Evolutionary conservation across 495 filamentous ascomycete species (phyloP), one percentile per base, ranked within the genome.

Genomic region (Polyplosphaeria fusca): DNA sequence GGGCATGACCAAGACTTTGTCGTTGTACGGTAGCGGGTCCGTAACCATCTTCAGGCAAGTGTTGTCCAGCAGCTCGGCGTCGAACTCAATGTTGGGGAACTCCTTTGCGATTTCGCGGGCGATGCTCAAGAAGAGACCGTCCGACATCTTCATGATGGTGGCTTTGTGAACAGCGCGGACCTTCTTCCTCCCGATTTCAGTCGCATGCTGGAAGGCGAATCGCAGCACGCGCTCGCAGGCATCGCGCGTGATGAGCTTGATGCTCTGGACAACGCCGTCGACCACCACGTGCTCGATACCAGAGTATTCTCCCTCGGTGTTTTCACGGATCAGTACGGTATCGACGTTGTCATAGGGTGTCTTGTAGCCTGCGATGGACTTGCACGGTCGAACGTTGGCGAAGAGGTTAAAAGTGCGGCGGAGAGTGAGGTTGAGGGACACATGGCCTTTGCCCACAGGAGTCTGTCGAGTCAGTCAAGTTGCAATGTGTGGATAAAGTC

Each of bases 121-220:
- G 48, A 82, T 86, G 73, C 81, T 86, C 55, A 97, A 79, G 86
- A 98, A 98, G 45, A 98, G 87, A 76, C 93, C 93, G 74, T 98
- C 93, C 74, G 82, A 86, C 94, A 97, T 97, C 85, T 98, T 98
- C 93, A 97, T 97, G 79, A 97, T 98, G 67, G 94, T 98, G 26
- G 56, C 56, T 42, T 60, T 60, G 49, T 60, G 56, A 48, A 60
- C 56, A 16, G 56, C 56, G 60, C 93, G 87, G 58, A 98, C 93
- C 84, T 96, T 96, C 71, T 83, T 87, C 79, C 87, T 87, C 68
- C 90, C 88, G 61, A 96, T 87, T 47, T 88, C 81, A 72, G 91
- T 80, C 65, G 93, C 93, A 68, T 97, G 90, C 74, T 97, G 91
- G 85, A 98, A 98, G 56, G 94, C 93, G 74, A 89, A 98, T 60